phyloP scores from a whole-genome alignment of 495 filamentous ascomycete genomes.

The Thermothielavioides terrestris region DNA sequence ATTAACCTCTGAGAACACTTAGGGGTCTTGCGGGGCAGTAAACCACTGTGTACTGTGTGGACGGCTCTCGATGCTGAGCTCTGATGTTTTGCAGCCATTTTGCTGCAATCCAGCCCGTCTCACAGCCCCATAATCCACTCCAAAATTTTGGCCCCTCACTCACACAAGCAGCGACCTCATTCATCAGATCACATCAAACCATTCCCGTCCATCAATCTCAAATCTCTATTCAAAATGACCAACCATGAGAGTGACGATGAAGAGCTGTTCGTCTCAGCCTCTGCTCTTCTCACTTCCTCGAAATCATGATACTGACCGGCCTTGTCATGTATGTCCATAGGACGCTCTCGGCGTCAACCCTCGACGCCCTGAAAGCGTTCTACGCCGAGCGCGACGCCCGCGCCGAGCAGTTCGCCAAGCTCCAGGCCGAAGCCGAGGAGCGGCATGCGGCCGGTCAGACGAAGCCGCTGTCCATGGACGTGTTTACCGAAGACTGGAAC shows the following conservation, averaged over 20 bases:
- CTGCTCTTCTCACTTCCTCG: background rate
- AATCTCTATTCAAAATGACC: constrained; percentile 17
- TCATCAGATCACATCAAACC: no score
- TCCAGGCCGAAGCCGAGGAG: constrained; percentile 41
- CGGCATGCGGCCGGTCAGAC: constrained; percentile 20
- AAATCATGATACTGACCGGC: no score
- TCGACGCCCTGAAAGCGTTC: constrained; percentile 59
- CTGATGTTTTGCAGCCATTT: background rate
- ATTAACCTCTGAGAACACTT: background rate
- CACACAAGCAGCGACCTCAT: background rate
- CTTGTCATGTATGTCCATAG: constrained; percentile 29
- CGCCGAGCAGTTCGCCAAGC: constrained; percentile 55
- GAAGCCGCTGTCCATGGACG: constrained; percentile 52
- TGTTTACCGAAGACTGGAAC: constrained; percentile 75
- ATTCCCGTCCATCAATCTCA: background rate
- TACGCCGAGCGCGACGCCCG: constrained; percentile 57
- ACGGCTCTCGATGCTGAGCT: background rate
- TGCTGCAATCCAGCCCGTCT: no score
- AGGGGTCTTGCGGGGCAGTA: constrained; percentile 4
- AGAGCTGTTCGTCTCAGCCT: constrained; percentile 27
- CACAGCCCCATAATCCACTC: no score
- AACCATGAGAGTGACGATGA: constrained; percentile 31
- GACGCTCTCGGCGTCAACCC: constrained; percentile 49
- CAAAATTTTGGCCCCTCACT: background rate
- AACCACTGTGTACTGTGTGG: background rate